Evolutionary conservation across 768 basidiomycete genomes (phyloP).

Genomic region (Kwoniella botswanensis): DNA sequence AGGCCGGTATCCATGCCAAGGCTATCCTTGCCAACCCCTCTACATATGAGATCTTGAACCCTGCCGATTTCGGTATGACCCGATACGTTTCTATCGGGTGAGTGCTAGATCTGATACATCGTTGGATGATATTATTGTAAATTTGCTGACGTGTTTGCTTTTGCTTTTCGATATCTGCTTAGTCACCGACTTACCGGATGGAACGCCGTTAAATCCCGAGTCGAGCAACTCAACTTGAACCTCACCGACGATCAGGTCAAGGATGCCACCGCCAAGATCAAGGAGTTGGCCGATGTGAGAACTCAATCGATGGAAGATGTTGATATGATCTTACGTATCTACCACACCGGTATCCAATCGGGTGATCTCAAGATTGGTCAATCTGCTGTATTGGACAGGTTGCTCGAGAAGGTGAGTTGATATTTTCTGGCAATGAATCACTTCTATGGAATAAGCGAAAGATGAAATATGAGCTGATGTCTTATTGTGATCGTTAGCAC

Average conservation of each 20-base stretch:
- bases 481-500: constrained; percentile 30
- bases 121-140: no score
- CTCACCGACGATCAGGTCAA: constrained; percentile 95
- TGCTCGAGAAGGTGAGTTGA: constrained; percentile 67
- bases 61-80: constrained; percentile 96
- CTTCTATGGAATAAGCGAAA: no score
- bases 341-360: constrained; percentile 89
- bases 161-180: constrained; percentile 10
- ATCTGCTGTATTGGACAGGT: constrained; percentile 83
- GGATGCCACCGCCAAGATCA: constrained; percentile 96
- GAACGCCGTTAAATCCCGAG: constrained; percentile 99
- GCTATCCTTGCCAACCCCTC: constrained; percentile 99
- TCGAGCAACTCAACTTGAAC: constrained; percentile 90
- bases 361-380: constrained; percentile 94
- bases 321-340: constrained; percentile 91
- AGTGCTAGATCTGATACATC: constrained; percentile 11
- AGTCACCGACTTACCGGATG: constrained; percentile 95
- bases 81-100: constrained; percentile 94
- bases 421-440: not conserved
- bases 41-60: constrained; percentile 99
- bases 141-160: not conserved
- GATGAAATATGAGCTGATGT: not conserved
- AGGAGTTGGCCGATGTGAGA: constrained; percentile 96
- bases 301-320: constrained; percentile 99
- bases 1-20: constrained; percentile 99